Percentiles rank a stretch among this genome's conserved stretches.
These are phyloP conservation scores for Phaffomyces thermotolerans DNA, from an alignment of 805 yeast species.

Conservation along the genomic window DNA sequence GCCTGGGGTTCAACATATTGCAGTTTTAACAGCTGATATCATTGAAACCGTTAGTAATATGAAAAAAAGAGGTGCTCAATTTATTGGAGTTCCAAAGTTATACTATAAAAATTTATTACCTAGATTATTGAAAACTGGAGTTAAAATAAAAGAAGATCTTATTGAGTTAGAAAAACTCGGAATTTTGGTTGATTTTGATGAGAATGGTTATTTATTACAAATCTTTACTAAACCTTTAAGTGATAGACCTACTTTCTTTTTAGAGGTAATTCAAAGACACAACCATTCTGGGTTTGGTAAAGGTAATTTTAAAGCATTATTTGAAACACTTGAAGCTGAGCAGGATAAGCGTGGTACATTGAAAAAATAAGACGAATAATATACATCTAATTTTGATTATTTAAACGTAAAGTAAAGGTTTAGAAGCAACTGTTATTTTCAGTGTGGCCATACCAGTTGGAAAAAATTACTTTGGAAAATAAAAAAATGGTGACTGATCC, in stretches of 20 bases:
- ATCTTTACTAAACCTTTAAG: conserved; percentile 70
- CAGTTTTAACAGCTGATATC: conserved; percentile 58
- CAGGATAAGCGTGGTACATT: conserved; percentile 66
- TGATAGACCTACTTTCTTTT: conserved; percentile 75
- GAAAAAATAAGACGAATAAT: conserved; percentile 1
- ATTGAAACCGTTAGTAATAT: conserved; percentile 46
- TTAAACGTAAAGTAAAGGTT: too few relatives aligned
- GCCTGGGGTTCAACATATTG: conserved; percentile 82
- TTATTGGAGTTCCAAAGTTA: conserved; percentile 48
- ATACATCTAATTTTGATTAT: too few relatives aligned
- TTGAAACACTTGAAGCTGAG: conserved; percentile 74
- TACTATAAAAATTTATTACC: conserved; percentile 49
- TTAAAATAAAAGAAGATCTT: conserved; percentile 46
- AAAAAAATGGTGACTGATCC: background rate
- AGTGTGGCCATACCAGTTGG: background rate
- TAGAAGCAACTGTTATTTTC: background rate
- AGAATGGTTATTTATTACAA: conserved; percentile 69
- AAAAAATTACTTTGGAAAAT: background rate
- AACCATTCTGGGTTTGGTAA: conserved; percentile 86
- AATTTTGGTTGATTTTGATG: conserved; percentile 72
- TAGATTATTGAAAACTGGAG: conserved; percentile 37
- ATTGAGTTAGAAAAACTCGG: conserved; percentile 41
- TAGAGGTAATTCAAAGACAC: conserved; percentile 74
- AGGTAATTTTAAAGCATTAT: conserved; percentile 78
- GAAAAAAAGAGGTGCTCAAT: conserved; percentile 59